These are phyloP conservation scores for Pezicula rhizophila DNA, from an alignment of 2,329 filamentous ascomycete genomes.

Conservation along the genomic window DNA sequence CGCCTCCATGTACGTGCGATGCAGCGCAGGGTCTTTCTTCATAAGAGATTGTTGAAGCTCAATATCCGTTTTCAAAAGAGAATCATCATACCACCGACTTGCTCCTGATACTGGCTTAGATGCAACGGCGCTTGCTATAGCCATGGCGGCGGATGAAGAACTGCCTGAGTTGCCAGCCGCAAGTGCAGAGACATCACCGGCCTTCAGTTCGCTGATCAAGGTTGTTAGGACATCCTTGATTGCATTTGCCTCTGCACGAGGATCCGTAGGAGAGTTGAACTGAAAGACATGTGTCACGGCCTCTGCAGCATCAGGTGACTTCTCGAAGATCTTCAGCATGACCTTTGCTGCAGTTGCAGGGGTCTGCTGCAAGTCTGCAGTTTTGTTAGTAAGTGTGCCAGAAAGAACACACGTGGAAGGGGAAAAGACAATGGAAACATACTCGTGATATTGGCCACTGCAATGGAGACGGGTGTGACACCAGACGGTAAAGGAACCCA, in stretches of 20 bases:
- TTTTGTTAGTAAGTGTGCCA: slow-evolving; percentile 13
- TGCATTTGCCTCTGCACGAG: slow-evolving; percentile 75
- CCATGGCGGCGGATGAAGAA: slow-evolving; percentile 63
- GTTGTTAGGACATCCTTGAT: slow-evolving; percentile 78
- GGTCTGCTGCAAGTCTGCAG: slow-evolving; percentile 84
- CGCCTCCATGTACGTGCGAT: slow-evolving; percentile 83
- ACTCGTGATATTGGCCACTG: slow-evolving; percentile 78
- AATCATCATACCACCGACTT: slow-evolving; percentile 74
- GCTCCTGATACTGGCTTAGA: slow-evolving; percentile 38
- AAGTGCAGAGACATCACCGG: slow-evolving; percentile 30
- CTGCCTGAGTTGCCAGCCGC: slow-evolving; percentile 22
- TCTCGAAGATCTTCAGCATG: slow-evolving; percentile 86
- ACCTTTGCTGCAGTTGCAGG: slow-evolving; percentile 83
- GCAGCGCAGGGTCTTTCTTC: slow-evolving; percentile 68
- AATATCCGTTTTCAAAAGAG: slow-evolving; percentile 68
- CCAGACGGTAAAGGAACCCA: slow-evolving; percentile 71
- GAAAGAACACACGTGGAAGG: neutral
- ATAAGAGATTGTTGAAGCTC: slow-evolving; percentile 84
- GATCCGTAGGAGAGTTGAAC: slow-evolving; percentile 72
- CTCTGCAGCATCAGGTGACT: slow-evolving; percentile 51
- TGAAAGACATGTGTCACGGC: slow-evolving; percentile 76
- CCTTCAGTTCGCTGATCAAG: slow-evolving; percentile 55
- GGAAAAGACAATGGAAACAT: slow-evolving; percentile 32
- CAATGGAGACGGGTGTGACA: slow-evolving; percentile 61
- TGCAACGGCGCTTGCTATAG: slow-evolving; percentile 66